A percentile compares a stretch with the other conserved stretches of the same genome.
These are phyloP conservation scores for Scutellaria barbata DNA, from an alignment of 257 asterid genomes.

Conservation along the genomic window DNA sequence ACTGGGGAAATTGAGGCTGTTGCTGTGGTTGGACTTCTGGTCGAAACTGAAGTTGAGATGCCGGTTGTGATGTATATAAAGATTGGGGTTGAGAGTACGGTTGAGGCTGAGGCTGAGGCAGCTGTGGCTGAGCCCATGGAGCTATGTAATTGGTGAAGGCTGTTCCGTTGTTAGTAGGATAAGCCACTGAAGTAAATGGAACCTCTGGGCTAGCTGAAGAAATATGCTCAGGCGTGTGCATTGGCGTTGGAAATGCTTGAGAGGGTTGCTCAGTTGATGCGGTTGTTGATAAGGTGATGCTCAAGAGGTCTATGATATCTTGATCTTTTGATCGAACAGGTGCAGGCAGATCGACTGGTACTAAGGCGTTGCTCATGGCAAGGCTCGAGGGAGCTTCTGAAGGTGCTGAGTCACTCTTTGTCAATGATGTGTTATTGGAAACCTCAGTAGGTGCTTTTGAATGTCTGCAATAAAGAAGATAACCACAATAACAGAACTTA, in stretches of 20 bases:
- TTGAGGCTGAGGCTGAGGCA: conserved; percentile 36
- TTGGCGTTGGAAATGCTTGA: conserved; percentile 38
- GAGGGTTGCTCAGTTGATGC: conserved; percentile 49
- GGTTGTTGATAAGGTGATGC: conserved; percentile 60
- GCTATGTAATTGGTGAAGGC: conserved; percentile 65
- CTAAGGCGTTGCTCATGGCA: conserved; percentile 61
- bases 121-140: conserved; percentile 78
- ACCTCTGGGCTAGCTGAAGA: conserved; percentile 43
- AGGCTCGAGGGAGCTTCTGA: conserved; percentile 40
- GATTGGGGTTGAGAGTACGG: conserved; percentile 32
- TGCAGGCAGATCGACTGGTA: conserved; percentile 51
- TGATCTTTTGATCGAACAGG: conserved; percentile 60
- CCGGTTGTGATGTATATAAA: conserved; percentile 29
- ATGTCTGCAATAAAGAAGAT: conserved; percentile 52
- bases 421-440: conserved; percentile 37
- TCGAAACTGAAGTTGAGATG: not conserved
- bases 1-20: conserved; percentile 34
- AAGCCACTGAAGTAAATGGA: conserved; percentile 47
- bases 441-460: conserved; percentile 45
- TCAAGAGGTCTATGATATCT: conserved; percentile 75
- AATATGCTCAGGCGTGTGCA: conserved; percentile 41
- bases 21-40: conserved; percentile 11
- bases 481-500: too few relatives aligned
- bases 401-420: conserved; percentile 30
- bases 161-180: conserved; percentile 48